phyloP scores from a whole-genome alignment of 2,329 filamentous ascomycete genomes.

The Colletotrichum limetticola region DNA sequence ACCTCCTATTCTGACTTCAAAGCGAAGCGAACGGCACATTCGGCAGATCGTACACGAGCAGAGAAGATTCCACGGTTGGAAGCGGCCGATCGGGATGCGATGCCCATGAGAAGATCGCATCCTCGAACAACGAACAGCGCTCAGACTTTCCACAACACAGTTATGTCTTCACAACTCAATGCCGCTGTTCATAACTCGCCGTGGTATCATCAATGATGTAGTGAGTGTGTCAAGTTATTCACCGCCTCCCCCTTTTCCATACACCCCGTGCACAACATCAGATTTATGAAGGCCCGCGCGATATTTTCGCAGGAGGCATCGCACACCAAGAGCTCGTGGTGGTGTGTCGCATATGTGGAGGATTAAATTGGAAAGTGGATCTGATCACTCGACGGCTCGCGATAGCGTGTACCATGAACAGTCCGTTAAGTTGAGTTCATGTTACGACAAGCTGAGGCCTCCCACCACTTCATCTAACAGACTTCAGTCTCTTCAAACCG shows the following conservation, averaged over 20 bases:
- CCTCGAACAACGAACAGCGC: not conserved
- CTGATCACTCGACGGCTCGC: constrained; percentile 15
- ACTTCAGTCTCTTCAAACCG: not conserved
- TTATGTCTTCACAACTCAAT: not conserved
- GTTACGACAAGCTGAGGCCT: not conserved
- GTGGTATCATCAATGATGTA: constrained; percentile 18
- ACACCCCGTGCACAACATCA: not conserved
- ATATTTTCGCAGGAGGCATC: not conserved
- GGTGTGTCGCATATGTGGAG: constrained; percentile 33
- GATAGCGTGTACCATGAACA: constrained; percentile 12
- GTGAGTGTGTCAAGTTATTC: constrained; percentile 30
- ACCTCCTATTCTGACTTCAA: not conserved
- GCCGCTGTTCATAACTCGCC: not conserved
- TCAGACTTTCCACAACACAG: not conserved
- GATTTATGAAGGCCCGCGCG: constrained; percentile 27
- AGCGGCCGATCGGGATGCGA: constrained; percentile 21
- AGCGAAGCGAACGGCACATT: not conserved
- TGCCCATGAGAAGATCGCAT: constrained; percentile 9
- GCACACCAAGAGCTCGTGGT: not conserved
- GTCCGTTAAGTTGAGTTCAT: not conserved
- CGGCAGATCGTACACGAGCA: not conserved
- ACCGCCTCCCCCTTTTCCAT: constrained; percentile 23
- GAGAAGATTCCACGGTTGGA: not conserved
- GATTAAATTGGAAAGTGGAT: constrained; percentile 32
- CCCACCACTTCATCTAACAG: constrained; percentile 8